A percentile compares a stretch with the other conserved stretches of the same genome.
Conservation (phyloP, 441 rosid species). For the Erysimum cheiri region DNA sequence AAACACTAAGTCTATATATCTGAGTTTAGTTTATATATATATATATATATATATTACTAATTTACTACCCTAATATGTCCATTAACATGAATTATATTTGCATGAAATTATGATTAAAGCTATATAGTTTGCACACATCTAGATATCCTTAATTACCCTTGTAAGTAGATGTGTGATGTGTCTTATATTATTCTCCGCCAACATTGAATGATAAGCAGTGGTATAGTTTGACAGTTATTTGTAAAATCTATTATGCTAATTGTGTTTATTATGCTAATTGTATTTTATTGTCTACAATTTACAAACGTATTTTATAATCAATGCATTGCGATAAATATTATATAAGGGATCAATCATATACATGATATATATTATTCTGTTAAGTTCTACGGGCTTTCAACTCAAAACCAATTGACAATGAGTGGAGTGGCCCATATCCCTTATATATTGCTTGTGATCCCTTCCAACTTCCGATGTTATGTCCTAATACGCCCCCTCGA, state of each 20-base stretch:
- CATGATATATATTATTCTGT: no score
- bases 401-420: no score
- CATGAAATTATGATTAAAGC: constrained; percentile 7
- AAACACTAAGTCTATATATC: background rate
- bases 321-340: constrained; percentile 1
- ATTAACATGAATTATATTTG: background rate
- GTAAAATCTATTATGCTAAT: no score
- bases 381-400: no score
- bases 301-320: background rate
- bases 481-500: no score
- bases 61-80: background rate
- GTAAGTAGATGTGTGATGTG: background rate
- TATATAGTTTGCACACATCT: background rate
- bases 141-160: background rate
- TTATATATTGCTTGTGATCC: no score
- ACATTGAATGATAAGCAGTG: background rate
- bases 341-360: no score
- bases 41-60: constrained; percentile 1
- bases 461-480: no score
- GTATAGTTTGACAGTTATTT: no score
- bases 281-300: background rate
- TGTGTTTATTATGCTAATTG: no score
- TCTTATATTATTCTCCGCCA: background rate
- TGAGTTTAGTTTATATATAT: background rate
- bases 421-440: no score